Percentiles rank a stretch among this genome's conserved stretches.
These are phyloP conservation scores for Neopestalotiopsis sp. DNA, from an alignment of 2,329 filamentous ascomycete genomes.

Conservation along the genomic window DNA sequence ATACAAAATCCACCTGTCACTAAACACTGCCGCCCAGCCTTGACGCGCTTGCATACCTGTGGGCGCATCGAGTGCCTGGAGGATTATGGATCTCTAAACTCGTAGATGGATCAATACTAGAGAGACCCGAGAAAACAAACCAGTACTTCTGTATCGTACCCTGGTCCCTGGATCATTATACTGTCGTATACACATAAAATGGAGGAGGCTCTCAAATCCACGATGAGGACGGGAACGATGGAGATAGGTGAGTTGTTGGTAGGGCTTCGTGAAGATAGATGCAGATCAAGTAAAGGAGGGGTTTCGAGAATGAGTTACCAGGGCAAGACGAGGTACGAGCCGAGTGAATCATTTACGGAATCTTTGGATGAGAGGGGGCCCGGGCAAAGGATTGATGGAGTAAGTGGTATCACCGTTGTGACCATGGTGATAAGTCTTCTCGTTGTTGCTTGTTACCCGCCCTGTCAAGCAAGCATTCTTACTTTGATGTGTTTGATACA, in stretches of 20 bases:
- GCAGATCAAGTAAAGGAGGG: background rate
- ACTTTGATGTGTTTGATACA: too few relatives aligned
- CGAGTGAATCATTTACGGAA: too few relatives aligned
- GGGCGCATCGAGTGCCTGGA: slow-evolving; percentile 28
- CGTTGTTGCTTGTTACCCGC: background rate
- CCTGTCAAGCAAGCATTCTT: background rate
- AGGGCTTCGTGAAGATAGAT: background rate
- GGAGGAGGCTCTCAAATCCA: background rate
- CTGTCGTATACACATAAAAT: background rate
- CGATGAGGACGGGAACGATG: slow-evolving; percentile 7
- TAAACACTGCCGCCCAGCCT: slow-evolving; percentile 34
- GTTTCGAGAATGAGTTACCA: background rate
- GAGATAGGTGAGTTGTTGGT: slow-evolving; percentile 7
- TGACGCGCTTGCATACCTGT: slow-evolving; percentile 37
- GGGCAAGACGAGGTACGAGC: too few relatives aligned
- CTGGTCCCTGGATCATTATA: slow-evolving; percentile 30
- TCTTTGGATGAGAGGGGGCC: too few relatives aligned
- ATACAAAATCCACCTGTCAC: slow-evolving; percentile 25
- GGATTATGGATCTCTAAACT: slow-evolving; percentile 20
- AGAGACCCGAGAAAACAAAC: slow-evolving; percentile 8
- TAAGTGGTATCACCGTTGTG: slow-evolving; percentile 22
- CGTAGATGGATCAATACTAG: background rate
- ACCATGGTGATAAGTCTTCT: slow-evolving; percentile 23
- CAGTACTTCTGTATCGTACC: slow-evolving; percentile 30
- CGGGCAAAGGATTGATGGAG: slow-evolving; percentile 14